phyloP scores from a whole-genome alignment of 371 early-diverging fungal species.

The Actinomucor elegans region DNA sequence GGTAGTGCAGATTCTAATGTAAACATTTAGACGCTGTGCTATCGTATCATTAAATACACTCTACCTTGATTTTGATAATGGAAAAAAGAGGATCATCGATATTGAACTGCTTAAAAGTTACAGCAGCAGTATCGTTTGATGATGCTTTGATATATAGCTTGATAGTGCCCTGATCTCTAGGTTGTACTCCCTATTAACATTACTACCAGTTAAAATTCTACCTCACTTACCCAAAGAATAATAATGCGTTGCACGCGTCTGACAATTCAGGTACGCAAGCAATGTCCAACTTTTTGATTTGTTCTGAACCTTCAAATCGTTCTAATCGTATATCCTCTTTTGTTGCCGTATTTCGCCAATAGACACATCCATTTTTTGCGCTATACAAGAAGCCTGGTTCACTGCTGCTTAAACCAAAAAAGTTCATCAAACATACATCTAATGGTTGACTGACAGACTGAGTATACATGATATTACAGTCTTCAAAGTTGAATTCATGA shows the following conservation, averaged over 20 bases:
- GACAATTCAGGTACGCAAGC: neutral
- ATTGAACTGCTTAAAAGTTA: slow-evolving; percentile 14
- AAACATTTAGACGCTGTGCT: too few species aligned
- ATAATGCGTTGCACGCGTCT: neutral
- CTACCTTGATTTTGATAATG: slow-evolving; percentile 11
- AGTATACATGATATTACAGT: neutral
- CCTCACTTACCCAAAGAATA: slow-evolving; percentile 8
- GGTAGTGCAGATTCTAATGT: slow-evolving; percentile 1
- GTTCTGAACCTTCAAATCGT: neutral
- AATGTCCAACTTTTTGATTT: neutral
- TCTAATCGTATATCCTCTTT: neutral
- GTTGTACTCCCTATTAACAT: neutral
- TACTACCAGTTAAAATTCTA: neutral
- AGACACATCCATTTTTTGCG: slow-evolving; percentile 4
- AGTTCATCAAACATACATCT: neutral
- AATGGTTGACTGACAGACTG: neutral
- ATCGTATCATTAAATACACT: neutral
- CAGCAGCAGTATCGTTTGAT: neutral
- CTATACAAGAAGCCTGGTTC: slow-evolving; percentile 12
- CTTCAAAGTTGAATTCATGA: neutral
- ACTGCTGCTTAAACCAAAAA: slow-evolving; percentile 4
- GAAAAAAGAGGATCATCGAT: slow-evolving; percentile 7
- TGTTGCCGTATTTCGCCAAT: neutral
- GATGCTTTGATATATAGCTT: slow-evolving; percentile 7
- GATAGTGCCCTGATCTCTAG: slow-evolving; percentile 15